Percentiles rank a stretch among this genome's conserved stretches.
Evolutionary conservation across 179 eudicot species (phyloP).

Genomic region (Vitellaria paradoxa): DNA sequence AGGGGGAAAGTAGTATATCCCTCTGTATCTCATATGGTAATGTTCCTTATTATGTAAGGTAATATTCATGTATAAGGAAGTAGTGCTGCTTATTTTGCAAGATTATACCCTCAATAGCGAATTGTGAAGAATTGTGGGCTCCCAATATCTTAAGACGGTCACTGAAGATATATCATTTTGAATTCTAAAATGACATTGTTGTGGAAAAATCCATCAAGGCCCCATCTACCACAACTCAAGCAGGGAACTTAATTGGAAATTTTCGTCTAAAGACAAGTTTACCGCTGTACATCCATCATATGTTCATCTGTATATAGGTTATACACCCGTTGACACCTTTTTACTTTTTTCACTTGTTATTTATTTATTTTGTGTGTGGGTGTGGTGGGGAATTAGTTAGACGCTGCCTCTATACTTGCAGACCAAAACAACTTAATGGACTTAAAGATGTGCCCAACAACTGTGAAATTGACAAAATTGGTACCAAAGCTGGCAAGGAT

Average conservation of each 20-base stretch:
- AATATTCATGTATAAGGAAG: no score
- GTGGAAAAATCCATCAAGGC: not conserved
- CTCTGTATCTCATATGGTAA: not conserved
- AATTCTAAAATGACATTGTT: not conserved
- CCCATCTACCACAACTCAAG: not conserved
- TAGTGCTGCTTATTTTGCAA: no score
- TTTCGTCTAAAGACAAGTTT: not conserved
- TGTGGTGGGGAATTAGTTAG: no score
- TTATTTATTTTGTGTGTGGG: no score
- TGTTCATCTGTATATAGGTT: not conserved
- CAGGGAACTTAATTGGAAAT: not conserved
- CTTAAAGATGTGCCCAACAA: not conserved
- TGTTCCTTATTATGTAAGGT: not conserved
- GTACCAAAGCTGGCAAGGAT: not conserved
- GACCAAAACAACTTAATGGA: not conserved
- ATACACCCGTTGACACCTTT: no score
- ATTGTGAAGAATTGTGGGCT: no score
- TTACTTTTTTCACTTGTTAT: no score
- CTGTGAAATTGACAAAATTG: constrained; percentile 1
- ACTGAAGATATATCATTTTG: not conserved
- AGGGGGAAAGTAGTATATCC: no score
- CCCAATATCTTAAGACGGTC: no score
- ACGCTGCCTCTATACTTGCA: not conserved
- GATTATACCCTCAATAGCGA: no score
- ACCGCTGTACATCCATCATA: not conserved